phyloP scores from a whole-genome alignment of 768 basidiomycete genomes.

The Ramaria sp. region DNA sequence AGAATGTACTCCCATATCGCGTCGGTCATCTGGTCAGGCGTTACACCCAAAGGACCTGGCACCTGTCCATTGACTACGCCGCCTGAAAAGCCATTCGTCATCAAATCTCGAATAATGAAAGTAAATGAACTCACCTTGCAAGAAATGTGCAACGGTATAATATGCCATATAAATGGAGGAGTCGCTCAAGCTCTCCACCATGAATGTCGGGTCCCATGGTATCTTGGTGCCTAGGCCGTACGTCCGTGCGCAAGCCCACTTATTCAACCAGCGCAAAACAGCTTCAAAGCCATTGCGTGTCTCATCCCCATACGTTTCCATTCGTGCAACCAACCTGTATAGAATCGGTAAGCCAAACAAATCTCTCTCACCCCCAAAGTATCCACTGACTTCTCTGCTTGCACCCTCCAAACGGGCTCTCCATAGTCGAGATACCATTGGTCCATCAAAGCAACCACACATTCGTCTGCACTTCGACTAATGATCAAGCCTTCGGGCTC shows the following conservation, averaged over 20 bases:
- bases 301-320: constrained; percentile 89
- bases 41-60: constrained; percentile 77
- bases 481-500: constrained; percentile 91
- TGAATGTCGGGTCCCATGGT: constrained; percentile 94
- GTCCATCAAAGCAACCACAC: constrained; percentile 95
- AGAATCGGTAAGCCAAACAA: neutral
- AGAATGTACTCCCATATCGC: constrained; percentile 96
- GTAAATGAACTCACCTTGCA: constrained; percentile 51
- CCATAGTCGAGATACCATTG: constrained; percentile 99
- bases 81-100: constrained; percentile 25
- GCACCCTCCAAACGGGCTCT: constrained; percentile 77
- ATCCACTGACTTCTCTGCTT: constrained; percentile 63
- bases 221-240: constrained; percentile 93
- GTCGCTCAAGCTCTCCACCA: constrained; percentile 94
- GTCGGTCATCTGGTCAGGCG: constrained; percentile 89
- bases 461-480: constrained; percentile 90
- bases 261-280: constrained; percentile 88
- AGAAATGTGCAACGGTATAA: constrained; percentile 85
- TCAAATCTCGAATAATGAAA: neutral
- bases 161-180: constrained; percentile 99
- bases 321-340: constrained; percentile 60
- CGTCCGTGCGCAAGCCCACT: constrained; percentile 99
- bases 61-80: constrained; percentile 68
- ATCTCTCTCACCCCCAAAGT: neutral
- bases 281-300: constrained; percentile 88